Evolutionary conservation across 495 filamentous ascomycete species (phyloP), one percentile per base, ranked within the genome.

Genomic region (Aspergillus biplanus): DNA sequence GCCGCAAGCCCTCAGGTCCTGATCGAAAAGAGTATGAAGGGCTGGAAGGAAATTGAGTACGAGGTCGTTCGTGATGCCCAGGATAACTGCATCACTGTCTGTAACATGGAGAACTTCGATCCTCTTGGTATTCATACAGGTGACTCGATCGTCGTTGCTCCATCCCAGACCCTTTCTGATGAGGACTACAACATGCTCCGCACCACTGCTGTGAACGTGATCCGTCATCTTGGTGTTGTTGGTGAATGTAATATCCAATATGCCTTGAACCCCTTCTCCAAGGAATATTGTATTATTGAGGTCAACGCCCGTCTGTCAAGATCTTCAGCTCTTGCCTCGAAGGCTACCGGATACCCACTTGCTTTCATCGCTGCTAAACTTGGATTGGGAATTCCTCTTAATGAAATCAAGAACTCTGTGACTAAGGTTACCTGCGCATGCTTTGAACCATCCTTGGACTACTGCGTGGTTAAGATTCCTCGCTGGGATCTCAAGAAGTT

Each of bases 31-130:
- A 96, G 92, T 78, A 99, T 99, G 95, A 99, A 99, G 77, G 95
- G 95, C 52, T 99, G 95, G 95, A 99, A 99, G 77, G 95, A 99
- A 74, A 93, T 97, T 58, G 95, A 99, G 72, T 99, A 99, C 75
- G 95, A 99, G 66, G 95, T 99, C 53, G 95, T 99, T 39, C 90
- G 95, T 65, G 95, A 99, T 83, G 91, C 88, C 47, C 87, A 91
- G 61, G 93, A 99, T 79, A 99, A 99, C 83, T 99, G 95, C 78
- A 98, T 99, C 74, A 99, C 95, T 7, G 95, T 99, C 65, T 99
- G 95, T 80, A 99, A 99, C 82, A 99, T 99, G 95, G 95, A 99
- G 78, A 99, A 99, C 76, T 98, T 99, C 67, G 95, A 99, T 78
- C 95, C 95, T 64, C 88, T 99, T 34, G 95, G 95, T 69, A 97